Evolutionary conservation across 768 basidiomycete species (phyloP), one percentile per base, ranked within the genome.

Genomic region (Lepiota venenata): DNA sequence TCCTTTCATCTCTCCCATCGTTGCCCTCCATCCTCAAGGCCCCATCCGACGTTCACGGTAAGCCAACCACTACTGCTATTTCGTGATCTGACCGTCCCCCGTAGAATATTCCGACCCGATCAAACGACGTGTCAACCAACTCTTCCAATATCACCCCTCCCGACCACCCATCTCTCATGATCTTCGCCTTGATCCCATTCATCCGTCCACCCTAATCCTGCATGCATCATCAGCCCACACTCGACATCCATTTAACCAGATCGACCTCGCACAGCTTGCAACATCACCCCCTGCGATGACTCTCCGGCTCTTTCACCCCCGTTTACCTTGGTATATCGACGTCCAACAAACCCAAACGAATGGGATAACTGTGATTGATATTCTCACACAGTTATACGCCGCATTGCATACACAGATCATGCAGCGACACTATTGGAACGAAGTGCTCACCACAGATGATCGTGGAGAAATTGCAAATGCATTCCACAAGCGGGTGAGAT

Each of bases 81-180:
- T 16, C 14, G 10, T 9, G 11, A 29, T 18, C 29, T 35, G 20
- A 47, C 25, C 14, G 16, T 25, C 12, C 22, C n/a, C 20, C 32
- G 12, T 20, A 68, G 64, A 66, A 44, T 65, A 59, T 56, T 55
- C 58, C 29, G 75, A 76, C 54, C 55, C 65, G 0, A 52, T 61
- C 1, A 69, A 66, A 36, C 68, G 74, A 8, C 58, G 48, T 0
- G 58, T 71, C 0, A 66, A 70, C 43, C 61, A 66, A 0, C 65
- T 71, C 2, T 58, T 76, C 1, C 57, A 60, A 2, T 72, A 65
- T 53, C 58, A 63, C 9, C 57, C 65, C 11, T 40, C 59, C 1
- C 58, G 68, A 11, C 71, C 78, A 0, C 69, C 77, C 2, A 63
- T 82, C 21, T 65, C 68, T 52, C 74, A 74, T 61, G 84, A 87